Base-by-base conservation (phyloP, 805 yeast species). In the Saccharomycopsis babjevae region DNA sequence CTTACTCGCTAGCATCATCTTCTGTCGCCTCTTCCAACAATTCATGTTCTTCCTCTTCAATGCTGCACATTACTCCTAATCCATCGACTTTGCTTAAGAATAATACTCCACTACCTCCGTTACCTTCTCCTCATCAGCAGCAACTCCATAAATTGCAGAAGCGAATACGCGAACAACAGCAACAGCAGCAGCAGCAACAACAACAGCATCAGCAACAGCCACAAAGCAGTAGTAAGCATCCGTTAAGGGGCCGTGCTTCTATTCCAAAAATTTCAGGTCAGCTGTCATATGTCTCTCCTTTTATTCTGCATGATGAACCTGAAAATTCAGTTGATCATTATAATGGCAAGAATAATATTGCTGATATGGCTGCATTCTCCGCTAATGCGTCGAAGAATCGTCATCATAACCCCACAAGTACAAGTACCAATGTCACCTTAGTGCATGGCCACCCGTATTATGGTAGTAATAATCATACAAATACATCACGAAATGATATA, bases 171-270 rank as follows among this genome's bases (percentile, higher is more conserved):
- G 54, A 57, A 57, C 61, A 39, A 32, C 32, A 46, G n/a, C 59
- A 34, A 15, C 62, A 59, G 55, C 56, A 50, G 28, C 50, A 22
- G 16, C 50, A 32, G 36, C 60, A 54, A 30, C 71, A 55, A 39
- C 50, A 57, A 40, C 61, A 70, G 2, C 71, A 69, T 40, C 70
- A 67, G 57, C 69, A 68, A 57, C 50, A 50, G 50, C 60, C 38
- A 25, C 50, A 43, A 1, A 32, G 15, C 16, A 46, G 15, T 46
- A 46, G 52, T 11, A 46, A 20, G 20, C 8, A 22, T 20, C 11
- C 20, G 18, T 32, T 39, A 18, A 38, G 46, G 32, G 15, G 16
- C 16, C 32, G 22, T 25, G 16, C 52, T 22, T 46, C 39, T 13
- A 50, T 46, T 16, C 58, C 50, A n/a, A 50, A 56, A 38, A 28